Evolutionary conservation across 2,329 filamentous ascomycete genomes (phyloP), one percentile per base, ranked within the genome.

Genomic region (Ustilaginoidea virens): DNA sequence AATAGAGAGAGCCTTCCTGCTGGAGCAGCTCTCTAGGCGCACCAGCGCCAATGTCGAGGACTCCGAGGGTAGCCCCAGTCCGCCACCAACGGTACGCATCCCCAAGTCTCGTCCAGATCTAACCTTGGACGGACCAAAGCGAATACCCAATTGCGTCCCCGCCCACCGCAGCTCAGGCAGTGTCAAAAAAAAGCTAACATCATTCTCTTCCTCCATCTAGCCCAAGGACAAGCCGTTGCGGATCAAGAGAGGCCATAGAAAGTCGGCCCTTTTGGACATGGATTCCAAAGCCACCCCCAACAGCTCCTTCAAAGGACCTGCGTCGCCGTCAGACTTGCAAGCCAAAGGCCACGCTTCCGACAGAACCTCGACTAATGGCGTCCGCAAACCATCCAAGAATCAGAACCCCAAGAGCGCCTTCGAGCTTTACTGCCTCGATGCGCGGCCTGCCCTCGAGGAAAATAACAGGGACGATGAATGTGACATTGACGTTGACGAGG

Each of bases 211-310:
- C 5, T 43, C 41, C 41, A 42, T 43, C 39, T 49, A 80, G 75
- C 79, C 79, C 19, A 77, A 81, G 52, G 78, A 83, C 45, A 83
- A 83, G 52, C 79, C 79, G 17, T 58, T 83, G 38, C 69, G 79
- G 18, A 74, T 70, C 37, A 85, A 85, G 60, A 69, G 79, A 30
- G 74, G 74, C 34, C 74, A 81, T 44, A 59, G 76, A 30, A 76
- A 76, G 52, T 57, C 63, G 15, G 69, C 67, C 20, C 50, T 60
- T 30, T 47, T 55, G 34, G 57, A 56, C 36, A 44, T 47, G 42
- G 64, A 65, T 28, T 40, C 53, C 15, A 58, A 57, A 39, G 49
- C 48, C 31, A 48, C 46, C 23, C 45, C 46, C 15, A 45, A 52
- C 32, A 56, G 50, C 37, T 52, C 58, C 20, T 58, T 60, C 42